Conservation (phyloP, 139 green algal species). For the Chlorella sp. region DNA sequence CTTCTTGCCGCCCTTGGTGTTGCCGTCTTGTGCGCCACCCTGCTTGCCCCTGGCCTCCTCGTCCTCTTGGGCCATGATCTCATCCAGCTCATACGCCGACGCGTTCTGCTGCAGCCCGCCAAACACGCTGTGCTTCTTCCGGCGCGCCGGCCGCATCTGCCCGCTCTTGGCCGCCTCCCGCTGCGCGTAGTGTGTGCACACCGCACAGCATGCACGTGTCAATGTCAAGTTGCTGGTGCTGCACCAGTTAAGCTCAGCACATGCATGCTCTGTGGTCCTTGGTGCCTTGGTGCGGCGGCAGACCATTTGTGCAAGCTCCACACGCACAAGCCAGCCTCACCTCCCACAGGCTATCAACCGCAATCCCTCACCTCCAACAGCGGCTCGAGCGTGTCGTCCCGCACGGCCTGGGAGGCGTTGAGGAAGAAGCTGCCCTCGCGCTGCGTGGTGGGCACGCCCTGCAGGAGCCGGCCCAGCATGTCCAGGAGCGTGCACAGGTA, state of each 20-base stretch:
- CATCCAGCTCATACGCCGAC: no score
- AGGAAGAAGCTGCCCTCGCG: neutral
- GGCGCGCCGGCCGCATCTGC: no score
- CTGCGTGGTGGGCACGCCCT: neutral
- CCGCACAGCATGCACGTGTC: neutral
- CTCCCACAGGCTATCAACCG: no score
- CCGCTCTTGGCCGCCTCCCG: no score
- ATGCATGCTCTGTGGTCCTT: no score
- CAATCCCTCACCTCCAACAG: neutral
- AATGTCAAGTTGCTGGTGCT: no score
- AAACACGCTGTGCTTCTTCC: neutral
- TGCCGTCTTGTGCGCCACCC: no score
- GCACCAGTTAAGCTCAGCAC: no score
- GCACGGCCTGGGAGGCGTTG: neutral
- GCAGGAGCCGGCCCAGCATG: neutral
- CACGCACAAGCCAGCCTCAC: neutral
- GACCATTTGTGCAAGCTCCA: no score
- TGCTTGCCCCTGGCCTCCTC: no score
- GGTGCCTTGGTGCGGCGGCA: no score
- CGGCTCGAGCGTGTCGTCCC: neutral
- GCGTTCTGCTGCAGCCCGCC: neutral
- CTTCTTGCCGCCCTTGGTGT: neutral
- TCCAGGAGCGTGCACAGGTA: neutral
- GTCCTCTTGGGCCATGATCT: no score
- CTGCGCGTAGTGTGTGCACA: neutral